Evolutionary conservation across 2,329 filamentous ascomycete species (phyloP), one percentile per base, ranked within the genome.

Genomic region (Fusarium oxysporum): DNA sequence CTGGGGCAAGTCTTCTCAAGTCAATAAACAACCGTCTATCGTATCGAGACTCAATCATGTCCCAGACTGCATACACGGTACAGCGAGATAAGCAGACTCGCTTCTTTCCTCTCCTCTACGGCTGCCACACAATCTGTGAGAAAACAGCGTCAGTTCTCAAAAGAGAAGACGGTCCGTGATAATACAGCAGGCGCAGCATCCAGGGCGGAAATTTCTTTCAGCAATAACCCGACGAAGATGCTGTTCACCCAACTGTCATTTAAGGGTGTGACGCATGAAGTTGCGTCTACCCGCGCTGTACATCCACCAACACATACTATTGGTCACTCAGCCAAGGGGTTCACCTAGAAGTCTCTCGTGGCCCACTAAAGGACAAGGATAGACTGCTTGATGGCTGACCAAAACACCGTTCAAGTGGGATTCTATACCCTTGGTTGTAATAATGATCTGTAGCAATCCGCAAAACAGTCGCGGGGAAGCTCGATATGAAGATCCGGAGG

Each of bases 231-330:
- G 76, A 55, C 45, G 44, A 58, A 54, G 41, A 77, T 75, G 75
- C 66, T 69, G 68, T 55, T 51, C 51, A 62, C 73, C 72, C 62
- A 62, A 62, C 65, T 78, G 76, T 70, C 76, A 78, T 78, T 74
- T 59, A 71, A 74, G 66, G 70, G 62, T 76, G 68, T 67, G 55
- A 68, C 65, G 40, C 32, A 61, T 65, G 55, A 64, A 13, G 19
- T 56, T 73, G 74, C 65, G 30, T 54, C 44, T 40, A 53, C 19
- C 74, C 71, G 69, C 62, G 32, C 35, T 51, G 62, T 69, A 55
- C 41, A 45, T 43, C 74, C 51, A 51, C 50, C 55, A 62, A 58
- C n/a, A 65, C 55, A 66, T 32, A 32, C 58, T 65, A 78, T 77
- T 78, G 65, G 74, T 56, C 41, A 37, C 47, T 41, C 23, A 57